phyloP scores from a whole-genome alignment of 2,329 filamentous ascomycete species.

The Cylindrodendrum hubeiense region DNA sequence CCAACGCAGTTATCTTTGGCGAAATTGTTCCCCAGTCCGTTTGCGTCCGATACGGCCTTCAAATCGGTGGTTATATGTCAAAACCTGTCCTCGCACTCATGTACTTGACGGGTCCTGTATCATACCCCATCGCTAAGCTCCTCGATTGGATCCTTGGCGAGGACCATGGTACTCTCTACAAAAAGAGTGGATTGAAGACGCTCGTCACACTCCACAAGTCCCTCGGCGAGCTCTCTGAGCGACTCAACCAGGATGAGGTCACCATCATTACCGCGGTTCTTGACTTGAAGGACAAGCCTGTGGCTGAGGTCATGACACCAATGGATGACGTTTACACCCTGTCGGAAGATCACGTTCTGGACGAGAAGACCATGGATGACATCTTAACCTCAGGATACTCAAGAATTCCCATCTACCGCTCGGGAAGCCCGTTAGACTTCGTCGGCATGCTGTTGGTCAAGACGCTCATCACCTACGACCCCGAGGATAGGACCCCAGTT shows the following conservation, averaged over 20 bases:
- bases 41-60: constrained; percentile 94
- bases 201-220: constrained; percentile 95
- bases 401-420: constrained; percentile 91
- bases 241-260: constrained; percentile 96
- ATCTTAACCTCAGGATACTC: constrained; percentile 96
- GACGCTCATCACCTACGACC: constrained; percentile 98
- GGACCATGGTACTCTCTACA: constrained; percentile 97
- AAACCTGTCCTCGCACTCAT: constrained; percentile 89
- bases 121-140: constrained; percentile 95
- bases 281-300: constrained; percentile 95
- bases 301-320: constrained; percentile 97
- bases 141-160: constrained; percentile 93
- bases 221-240: constrained; percentile 86
- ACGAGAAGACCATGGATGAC: constrained; percentile 93
- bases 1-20: constrained; percentile 87
- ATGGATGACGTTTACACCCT: constrained; percentile 98
- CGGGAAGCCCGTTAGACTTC: constrained; percentile 87
- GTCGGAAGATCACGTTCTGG: constrained; percentile 92
- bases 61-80: constrained; percentile 94
- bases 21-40: constrained; percentile 96
- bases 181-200: constrained; percentile 97
- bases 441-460: constrained; percentile 98
- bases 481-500: constrained; percentile 89
- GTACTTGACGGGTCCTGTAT: constrained; percentile 90
- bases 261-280: constrained; percentile 98